Base-by-base conservation (phyloP, 768 basidiomycete genomes). In the Baorangia bicolor region DNA sequence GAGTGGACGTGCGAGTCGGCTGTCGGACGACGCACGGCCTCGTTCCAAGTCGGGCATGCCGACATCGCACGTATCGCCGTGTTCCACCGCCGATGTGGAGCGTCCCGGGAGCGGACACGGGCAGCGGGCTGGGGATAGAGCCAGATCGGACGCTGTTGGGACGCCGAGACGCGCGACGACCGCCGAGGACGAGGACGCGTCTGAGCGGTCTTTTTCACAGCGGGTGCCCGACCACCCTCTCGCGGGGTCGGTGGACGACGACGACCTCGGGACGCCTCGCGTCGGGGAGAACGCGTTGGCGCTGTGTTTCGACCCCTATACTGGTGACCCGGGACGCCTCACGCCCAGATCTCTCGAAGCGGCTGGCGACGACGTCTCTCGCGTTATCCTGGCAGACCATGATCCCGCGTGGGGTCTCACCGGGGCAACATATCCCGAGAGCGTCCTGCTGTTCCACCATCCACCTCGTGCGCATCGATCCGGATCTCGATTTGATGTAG, bases 281-380 rank as follows among this genome's bases (percentile, higher is more conserved):
- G 11, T 33, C 20, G 20, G 23, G 28, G 33, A 43, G 13, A 13
- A 55, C 37, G 5, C 34, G 20, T 42, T 37, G 51, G 16, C 43
- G 8, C 25, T 45, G 12, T 45, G 20, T 12, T 21, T 59, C 30
- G 57, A 59, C 28, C 34, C 23, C 1, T 47, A 84, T 42, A 79
- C 85, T 43, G 76, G 82, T 2, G 86, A 86, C 1, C 80, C 83
- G 64, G 73, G 8, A 84, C 82, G 58, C 8, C 16, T 28, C 9
- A 20, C 10, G 0, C 41, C 47, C n/a, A n/a, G n/a, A n/a, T n/a
- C n/a, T n/a, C n/a, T n/a, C 16, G 21, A 12, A 28, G 7, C 7
- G 18, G 35, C 34, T 4, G 20, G 33, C 10, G 34, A 3, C 12
- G 39, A 53, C 25, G 2, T 27, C 1, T 47, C 21, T 30, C 20